phyloP scores from a whole-genome alignment of 805 yeast genomes.

The Yarrowia bubula region DNA sequence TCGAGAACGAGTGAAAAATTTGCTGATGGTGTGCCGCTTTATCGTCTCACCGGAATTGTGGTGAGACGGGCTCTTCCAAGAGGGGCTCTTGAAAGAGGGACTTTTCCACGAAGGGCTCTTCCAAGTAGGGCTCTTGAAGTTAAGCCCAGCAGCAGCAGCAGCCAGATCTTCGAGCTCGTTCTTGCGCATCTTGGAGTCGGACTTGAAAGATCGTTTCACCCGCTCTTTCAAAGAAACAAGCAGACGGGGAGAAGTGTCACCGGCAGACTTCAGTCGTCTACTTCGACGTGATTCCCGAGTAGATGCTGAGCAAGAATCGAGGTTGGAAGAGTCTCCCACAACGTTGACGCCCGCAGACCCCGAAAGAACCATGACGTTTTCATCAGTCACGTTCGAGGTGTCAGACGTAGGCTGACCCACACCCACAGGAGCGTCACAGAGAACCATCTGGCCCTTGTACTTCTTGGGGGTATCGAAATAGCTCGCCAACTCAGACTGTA shows the following conservation, averaged over 20 bases:
- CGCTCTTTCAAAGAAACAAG: background rate
- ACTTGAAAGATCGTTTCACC: constrained; percentile 12
- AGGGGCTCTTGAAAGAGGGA: constrained; percentile 6
- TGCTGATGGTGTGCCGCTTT: constrained; percentile 16
- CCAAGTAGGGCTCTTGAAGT: constrained; percentile 2
- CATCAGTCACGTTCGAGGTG: background rate
- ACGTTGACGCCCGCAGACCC: background rate
- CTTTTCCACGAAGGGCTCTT: constrained; percentile 13
- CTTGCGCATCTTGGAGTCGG: constrained; percentile 6
- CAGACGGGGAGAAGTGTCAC: background rate
- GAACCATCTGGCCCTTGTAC: constrained; percentile 11
- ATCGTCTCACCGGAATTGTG: background rate
- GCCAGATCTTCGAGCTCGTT: constrained; percentile 2
- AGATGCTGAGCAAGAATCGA: background rate
- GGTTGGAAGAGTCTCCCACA: background rate
- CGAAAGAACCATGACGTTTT: background rate
- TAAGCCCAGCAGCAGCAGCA: background rate
- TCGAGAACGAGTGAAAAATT: constrained; percentile 11
- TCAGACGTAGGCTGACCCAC: background rate
- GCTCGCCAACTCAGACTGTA: constrained; percentile 3
- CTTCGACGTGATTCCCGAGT: background rate
- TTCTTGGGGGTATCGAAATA: constrained; percentile 8
- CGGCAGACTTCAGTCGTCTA: background rate
- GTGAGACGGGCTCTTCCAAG: constrained; percentile 7
- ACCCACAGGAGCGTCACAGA: background rate